Conservation (phyloP, 1,139 yeast genomes). For the Sugiyamaella grinbergsii region DNA sequence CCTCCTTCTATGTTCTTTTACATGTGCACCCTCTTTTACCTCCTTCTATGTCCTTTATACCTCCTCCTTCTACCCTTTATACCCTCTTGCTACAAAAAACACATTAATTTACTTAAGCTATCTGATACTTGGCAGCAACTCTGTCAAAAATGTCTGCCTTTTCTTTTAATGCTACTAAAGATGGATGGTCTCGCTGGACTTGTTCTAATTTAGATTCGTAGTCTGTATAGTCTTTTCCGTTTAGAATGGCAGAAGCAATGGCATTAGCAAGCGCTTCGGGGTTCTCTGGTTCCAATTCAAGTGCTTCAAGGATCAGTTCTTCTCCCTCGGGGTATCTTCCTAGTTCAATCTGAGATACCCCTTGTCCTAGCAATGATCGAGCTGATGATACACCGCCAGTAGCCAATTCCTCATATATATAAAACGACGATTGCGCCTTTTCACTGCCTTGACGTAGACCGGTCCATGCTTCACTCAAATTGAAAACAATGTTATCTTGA, state of each 20-base stretch:
- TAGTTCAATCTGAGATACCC: slow-evolving; percentile 50
- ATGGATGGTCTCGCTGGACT: slow-evolving; percentile 54
- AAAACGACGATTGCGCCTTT: slow-evolving; percentile 61
- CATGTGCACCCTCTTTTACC: no score
- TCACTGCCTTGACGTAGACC: slow-evolving; percentile 60
- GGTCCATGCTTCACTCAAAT: slow-evolving; percentile 69
- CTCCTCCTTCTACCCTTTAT: no score
- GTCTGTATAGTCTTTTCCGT: slow-evolving; percentile 49
- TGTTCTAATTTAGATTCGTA: slow-evolving; percentile 48
- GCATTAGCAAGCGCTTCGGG: slow-evolving; percentile 62
- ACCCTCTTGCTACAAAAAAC: background rate
- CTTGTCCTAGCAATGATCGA: slow-evolving; percentile 52
- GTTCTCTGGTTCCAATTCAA: slow-evolving; percentile 43
- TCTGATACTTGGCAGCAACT: slow-evolving; percentile 55
- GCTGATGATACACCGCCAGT: slow-evolving; percentile 51
- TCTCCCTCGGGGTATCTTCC: slow-evolving; percentile 54
- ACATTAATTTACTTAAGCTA: slow-evolving; percentile 10
- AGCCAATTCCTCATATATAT: slow-evolving; percentile 72
- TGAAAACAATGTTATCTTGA: slow-evolving; percentile 67
- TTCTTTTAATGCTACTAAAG: slow-evolving; percentile 53
- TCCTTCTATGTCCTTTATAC: no score
- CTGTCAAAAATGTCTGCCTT: slow-evolving; percentile 59
- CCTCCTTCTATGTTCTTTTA: no score
- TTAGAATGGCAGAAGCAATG: slow-evolving; percentile 55
- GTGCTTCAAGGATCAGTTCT: slow-evolving; percentile 50